Evolutionary conservation across 768 basidiomycete genomes (phyloP).

Genomic region (Pholiota conissans): DNA sequence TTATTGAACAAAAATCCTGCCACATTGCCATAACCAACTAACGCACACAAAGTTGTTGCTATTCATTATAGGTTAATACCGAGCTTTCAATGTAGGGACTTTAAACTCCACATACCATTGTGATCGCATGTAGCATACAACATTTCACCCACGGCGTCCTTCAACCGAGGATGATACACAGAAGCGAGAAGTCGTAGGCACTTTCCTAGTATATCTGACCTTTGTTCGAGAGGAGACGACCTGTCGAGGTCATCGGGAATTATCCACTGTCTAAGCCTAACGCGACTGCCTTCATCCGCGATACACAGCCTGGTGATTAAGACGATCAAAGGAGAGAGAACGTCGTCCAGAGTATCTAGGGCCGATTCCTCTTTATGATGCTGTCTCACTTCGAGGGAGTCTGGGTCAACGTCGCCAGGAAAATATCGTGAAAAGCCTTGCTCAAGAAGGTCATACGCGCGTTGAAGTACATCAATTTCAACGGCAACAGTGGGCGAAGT

Average conservation of each 20-base stretch:
- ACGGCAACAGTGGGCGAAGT: slow-evolving; percentile 35
- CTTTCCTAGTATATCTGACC: slow-evolving; percentile 74
- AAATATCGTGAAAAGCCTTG: slow-evolving; percentile 59
- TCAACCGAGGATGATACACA: slow-evolving; percentile 71
- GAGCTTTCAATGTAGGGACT: not conserved
- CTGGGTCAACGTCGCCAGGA: slow-evolving; percentile 62
- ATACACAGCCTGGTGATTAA: slow-evolving; percentile 71
- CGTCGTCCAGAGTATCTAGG: slow-evolving; percentile 67
- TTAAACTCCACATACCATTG: slow-evolving; percentile 43
- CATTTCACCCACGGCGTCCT: slow-evolving; percentile 83
- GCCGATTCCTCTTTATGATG: slow-evolving; percentile 44
- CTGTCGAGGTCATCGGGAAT: slow-evolving; percentile 83
- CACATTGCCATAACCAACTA: slow-evolving; percentile 93
- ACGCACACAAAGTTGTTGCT: slow-evolving; percentile 72
- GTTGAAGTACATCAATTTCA: slow-evolving; percentile 54
- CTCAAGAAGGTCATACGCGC: slow-evolving; percentile 70
- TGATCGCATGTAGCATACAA: slow-evolving; percentile 81
- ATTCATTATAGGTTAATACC: not conserved
- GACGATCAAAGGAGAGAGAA: slow-evolving; percentile 73
- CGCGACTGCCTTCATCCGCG: slow-evolving; percentile 58
- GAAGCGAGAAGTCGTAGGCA: slow-evolving; percentile 75
- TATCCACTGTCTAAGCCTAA: slow-evolving; percentile 63
- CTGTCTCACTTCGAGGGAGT: slow-evolving; percentile 61
- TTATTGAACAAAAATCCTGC: slow-evolving; percentile 94
- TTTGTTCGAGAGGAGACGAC: slow-evolving; percentile 68